These are phyloP conservation scores for Plasmodium yoelii DNA, from an alignment of 169 alveolate species.

Conservation along the genomic window DNA sequence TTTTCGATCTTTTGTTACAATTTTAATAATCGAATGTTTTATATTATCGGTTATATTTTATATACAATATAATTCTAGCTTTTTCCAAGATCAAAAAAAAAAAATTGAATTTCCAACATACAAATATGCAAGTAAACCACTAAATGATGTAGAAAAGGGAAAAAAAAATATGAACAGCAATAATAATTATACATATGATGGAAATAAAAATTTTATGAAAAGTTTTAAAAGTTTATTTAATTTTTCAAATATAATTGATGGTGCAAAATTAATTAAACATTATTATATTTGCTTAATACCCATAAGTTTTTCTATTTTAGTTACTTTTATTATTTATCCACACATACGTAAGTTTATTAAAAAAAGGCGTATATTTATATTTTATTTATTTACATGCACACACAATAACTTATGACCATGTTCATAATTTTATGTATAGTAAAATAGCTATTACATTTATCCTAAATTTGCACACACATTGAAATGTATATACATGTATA, in stretches of 20 bases:
- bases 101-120: constrained; percentile 15
- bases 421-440: too few species aligned
- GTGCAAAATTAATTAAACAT: constrained; percentile 26
- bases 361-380: neutral
- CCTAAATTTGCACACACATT: too few species aligned
- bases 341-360: constrained; percentile 29
- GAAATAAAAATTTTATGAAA: neutral
- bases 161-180: neutral
- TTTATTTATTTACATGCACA: neutral
- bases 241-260: constrained; percentile 37
- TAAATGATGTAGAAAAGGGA: constrained; percentile 34
- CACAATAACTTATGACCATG: too few species aligned
- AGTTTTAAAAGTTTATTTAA: constrained; percentile 18
- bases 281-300: constrained; percentile 61
- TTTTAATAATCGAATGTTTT: constrained; percentile 3
- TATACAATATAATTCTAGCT: constrained; percentile 30
- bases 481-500: neutral
- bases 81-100: constrained; percentile 11
- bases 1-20: constrained; percentile 9
- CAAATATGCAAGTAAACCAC: too few species aligned
- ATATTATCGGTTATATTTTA: constrained; percentile 4
- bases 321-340: constrained; percentile 33
- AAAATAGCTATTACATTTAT: too few species aligned
- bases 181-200: neutral
- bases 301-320: constrained; percentile 31